Conservation (phyloP, 164 flowering plant species). For the Piper betle region DNA sequence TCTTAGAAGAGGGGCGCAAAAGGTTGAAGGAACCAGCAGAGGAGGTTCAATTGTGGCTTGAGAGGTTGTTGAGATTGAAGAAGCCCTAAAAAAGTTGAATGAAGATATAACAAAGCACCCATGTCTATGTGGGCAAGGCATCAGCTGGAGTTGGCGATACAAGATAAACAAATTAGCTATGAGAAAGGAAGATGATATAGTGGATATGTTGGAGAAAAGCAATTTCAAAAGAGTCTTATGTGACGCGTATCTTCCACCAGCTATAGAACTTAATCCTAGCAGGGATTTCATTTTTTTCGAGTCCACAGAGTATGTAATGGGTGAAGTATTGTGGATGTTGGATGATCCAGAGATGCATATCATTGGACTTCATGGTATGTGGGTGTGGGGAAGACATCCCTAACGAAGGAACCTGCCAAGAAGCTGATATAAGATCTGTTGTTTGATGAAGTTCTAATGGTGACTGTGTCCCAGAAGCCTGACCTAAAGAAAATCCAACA, state of each 20-base stretch:
- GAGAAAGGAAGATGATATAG: not conserved
- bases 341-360: constrained; percentile 1
- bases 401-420: constrained; percentile 5
- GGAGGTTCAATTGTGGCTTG: not conserved
- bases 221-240: constrained; percentile 1
- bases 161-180: not conserved
- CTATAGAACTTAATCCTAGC: not conserved
- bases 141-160: not conserved
- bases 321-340: not conserved
- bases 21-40: not conserved
- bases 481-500: constrained; percentile 5
- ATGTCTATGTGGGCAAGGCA: not conserved
- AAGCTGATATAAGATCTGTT: not conserved
- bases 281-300: constrained; percentile 2
- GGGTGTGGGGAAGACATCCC: constrained; percentile 4
- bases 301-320: constrained; percentile 1
- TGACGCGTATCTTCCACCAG: not conserved
- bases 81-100: not conserved
- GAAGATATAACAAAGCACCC: not conserved
- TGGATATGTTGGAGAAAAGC: not conserved
- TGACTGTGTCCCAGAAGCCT: constrained; percentile 5
- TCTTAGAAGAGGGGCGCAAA: not conserved
- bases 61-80: not conserved
- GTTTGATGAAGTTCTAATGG: constrained; percentile 9
- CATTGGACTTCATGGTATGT: constrained; percentile 4